These are phyloP conservation scores for Chiua virens DNA, from an alignment of 768 basidiomycete species.

Conservation along the genomic window DNA sequence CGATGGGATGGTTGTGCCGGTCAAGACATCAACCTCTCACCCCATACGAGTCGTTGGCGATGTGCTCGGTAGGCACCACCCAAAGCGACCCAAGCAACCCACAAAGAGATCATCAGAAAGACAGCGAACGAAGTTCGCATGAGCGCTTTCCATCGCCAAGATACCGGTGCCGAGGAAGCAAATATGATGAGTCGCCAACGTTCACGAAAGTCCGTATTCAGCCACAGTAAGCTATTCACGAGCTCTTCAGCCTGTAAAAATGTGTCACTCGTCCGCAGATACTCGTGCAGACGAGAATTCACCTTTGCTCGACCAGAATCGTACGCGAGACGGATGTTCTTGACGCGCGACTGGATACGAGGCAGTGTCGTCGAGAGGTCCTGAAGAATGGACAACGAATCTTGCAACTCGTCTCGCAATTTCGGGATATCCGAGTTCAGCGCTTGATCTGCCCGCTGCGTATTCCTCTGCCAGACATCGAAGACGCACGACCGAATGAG, in stretches of 20 bases:
- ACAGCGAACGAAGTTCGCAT: constrained; percentile 62
- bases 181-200: constrained; percentile 76
- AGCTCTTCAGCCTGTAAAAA: constrained; percentile 57
- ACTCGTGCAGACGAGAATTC: constrained; percentile 6
- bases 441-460: constrained; percentile 58
- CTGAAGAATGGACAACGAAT: constrained; percentile 55
- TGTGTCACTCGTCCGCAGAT: not conserved
- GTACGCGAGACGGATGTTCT: constrained; percentile 63
- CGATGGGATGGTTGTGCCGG: not conserved
- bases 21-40: constrained; percentile 74
- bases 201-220: constrained; percentile 76
- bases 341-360: constrained; percentile 57
- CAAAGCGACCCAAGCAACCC: constrained; percentile 60
- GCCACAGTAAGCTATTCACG: constrained; percentile 66
- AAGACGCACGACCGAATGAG: not conserved
- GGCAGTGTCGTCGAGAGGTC: constrained; percentile 63
- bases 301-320: constrained; percentile 73
- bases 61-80: constrained; percentile 73
- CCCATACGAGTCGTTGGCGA: constrained; percentile 75
- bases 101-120: constrained; percentile 56
- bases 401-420: constrained; percentile 59
- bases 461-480: constrained; percentile 45
- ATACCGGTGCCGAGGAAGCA: constrained; percentile 69
- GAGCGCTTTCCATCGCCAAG: constrained; percentile 64
- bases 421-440: constrained; percentile 60